Evolutionary conservation across 257 asterid species (phyloP).

Genomic region (Haberlea rhodopensis): DNA sequence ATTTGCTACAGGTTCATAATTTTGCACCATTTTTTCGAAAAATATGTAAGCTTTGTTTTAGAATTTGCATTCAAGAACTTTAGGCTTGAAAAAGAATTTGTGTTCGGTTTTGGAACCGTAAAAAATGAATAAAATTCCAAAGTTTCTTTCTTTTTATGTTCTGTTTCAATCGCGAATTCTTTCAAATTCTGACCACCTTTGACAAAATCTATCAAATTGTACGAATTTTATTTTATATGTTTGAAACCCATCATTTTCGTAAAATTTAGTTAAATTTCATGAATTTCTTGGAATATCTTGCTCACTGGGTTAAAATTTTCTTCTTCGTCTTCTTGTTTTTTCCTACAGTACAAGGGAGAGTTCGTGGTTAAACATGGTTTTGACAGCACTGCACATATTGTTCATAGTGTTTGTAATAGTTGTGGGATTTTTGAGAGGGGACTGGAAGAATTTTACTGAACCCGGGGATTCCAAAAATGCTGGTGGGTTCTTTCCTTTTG

Average conservation of each 20-base stretch:
- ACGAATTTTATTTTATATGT: too few species aligned
- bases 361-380: conserved; percentile 70
- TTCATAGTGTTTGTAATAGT: conserved; percentile 73
- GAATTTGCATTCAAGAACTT: too few species aligned
- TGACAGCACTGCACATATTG: conserved; percentile 67
- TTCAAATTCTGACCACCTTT: neutral
- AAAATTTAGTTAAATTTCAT: too few species aligned
- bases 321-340: too few species aligned
- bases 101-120: too few species aligned
- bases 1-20: conserved; percentile 75
- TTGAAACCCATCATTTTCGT: neutral
- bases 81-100: too few species aligned
- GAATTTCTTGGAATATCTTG: neutral
- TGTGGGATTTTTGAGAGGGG: conserved; percentile 75
- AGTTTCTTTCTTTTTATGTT: too few species aligned
- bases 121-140: too few species aligned
- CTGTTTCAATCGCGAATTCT: neutral
- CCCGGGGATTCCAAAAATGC: conserved; percentile 49
- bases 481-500: conserved; percentile 81
- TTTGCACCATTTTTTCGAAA: neutral
- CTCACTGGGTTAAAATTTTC: neutral
- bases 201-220: neutral
- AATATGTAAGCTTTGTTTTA: neutral
- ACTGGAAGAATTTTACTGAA: conserved; percentile 54
- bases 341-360: conserved; percentile 77